phyloP scores from a whole-genome alignment of 192 early-diverging fungal species.

The Haplosporangium gracile region DNA sequence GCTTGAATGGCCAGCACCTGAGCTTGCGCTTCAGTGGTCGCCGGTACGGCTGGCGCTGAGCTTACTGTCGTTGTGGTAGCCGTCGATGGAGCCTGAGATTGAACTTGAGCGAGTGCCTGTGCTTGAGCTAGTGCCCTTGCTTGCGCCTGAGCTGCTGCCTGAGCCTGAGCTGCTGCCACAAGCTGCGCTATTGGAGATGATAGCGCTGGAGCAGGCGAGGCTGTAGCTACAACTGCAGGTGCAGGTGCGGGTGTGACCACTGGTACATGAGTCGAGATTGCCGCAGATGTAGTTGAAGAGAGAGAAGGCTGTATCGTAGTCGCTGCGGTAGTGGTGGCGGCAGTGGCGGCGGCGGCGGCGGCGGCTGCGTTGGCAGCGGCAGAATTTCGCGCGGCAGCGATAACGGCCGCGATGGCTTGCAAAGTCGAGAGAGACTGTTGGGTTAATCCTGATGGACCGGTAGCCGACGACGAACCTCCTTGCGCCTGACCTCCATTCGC shows the following conservation, averaged over 20 bases:
- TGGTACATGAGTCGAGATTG: neutral
- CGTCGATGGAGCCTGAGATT: constrained; percentile 2
- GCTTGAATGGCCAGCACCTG: constrained; percentile 3
- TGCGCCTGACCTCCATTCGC: constrained; percentile 18
- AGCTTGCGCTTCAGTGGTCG: constrained; percentile 16
- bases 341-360: constrained; percentile 13
- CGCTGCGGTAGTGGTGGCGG: neutral
- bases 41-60: neutral
- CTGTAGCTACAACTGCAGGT: neutral
- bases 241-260: neutral
- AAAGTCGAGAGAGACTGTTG: constrained; percentile 28
- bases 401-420: constrained; percentile 26
- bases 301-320: neutral
- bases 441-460: neutral
- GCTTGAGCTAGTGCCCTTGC: constrained; percentile 19
- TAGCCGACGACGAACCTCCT: constrained; percentile 1
- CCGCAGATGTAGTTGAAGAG: neutral
- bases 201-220: constrained; percentile 10
- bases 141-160: constrained; percentile 31
- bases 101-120: constrained; percentile 11
- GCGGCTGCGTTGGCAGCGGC: constrained; percentile 16
- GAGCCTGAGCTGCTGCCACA: constrained; percentile 50
- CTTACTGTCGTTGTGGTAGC: neutral
- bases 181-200: constrained; percentile 47
- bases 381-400: constrained; percentile 16